A percentile compares a stretch with the other conserved stretches of the same genome.
These are phyloP conservation scores for Pseudocercospora ulei DNA, from an alignment of 2,329 filamentous ascomycete genomes.

Conservation along the genomic window DNA sequence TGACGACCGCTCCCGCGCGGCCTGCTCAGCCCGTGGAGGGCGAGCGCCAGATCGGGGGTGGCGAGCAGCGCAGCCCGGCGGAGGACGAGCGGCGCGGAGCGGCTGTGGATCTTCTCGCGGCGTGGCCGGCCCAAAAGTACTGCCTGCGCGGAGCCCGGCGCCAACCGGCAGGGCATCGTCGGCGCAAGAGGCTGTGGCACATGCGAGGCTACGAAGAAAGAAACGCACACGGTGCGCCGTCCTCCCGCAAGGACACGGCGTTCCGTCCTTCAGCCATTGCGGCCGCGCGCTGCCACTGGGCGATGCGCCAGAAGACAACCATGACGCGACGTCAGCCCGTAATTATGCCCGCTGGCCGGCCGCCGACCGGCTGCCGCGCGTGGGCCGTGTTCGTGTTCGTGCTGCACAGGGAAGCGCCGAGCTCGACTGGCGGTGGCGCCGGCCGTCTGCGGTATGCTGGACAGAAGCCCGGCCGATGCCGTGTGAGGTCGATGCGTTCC, in stretches of 20 bases:
- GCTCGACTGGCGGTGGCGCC: not conserved
- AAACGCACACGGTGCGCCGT: conserved; percentile 1
- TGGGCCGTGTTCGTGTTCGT: not conserved
- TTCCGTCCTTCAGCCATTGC: too few relatives aligned
- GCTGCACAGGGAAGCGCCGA: not conserved
- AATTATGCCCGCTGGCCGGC: conserved; percentile 1
- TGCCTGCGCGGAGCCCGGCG: conserved; percentile 8
- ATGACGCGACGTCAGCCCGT: conserved; percentile 6
- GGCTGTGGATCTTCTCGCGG: conserved; percentile 3
- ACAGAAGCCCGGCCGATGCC: too few relatives aligned
- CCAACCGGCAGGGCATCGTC: conserved; percentile 12
- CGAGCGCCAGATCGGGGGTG: conserved; percentile 13
- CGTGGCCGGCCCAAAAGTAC: conserved; percentile 3
- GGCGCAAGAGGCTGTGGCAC: too few relatives aligned
- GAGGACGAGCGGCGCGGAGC: not conserved
- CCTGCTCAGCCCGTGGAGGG: conserved; percentile 17
- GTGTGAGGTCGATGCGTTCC: too few relatives aligned
- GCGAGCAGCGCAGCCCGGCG: conserved; percentile 2
- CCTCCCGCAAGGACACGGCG: conserved; percentile 2
- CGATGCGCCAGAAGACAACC: too few relatives aligned
- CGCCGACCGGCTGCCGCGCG: not conserved
- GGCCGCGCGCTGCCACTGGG: conserved; percentile 2
- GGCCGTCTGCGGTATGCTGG: not conserved
- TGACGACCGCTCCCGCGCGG: conserved; percentile 2
- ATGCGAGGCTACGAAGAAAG: too few relatives aligned